phyloP scores from a whole-genome alignment of 768 basidiomycete species.

The Suillus luteus region DNA sequence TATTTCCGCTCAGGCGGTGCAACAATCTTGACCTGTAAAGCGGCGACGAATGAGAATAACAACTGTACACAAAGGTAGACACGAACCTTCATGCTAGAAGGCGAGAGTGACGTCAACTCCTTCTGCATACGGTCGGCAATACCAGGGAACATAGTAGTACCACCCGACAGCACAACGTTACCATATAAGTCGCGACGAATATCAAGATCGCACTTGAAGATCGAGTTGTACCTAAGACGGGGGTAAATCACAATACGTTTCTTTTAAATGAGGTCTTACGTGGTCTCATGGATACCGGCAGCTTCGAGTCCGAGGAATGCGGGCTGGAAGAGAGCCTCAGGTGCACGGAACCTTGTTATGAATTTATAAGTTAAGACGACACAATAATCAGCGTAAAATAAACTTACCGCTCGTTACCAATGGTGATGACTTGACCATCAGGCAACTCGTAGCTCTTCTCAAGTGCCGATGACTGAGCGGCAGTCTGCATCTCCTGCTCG shows the following conservation, averaged over 20 bases:
- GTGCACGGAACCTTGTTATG: slow-evolving; percentile 50
- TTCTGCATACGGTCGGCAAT: slow-evolving; percentile 96
- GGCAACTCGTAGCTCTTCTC: slow-evolving; percentile 96
- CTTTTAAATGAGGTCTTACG: slow-evolving; percentile 34
- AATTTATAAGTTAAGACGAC: slow-evolving; percentile 1
- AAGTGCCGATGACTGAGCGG: slow-evolving; percentile 83
- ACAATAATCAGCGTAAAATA: neutral
- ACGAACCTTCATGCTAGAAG: slow-evolving; percentile 83
- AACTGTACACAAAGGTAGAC: neutral
- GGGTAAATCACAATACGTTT: neutral
- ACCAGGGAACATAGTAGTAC: slow-evolving; percentile 96
- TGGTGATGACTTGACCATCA: slow-evolving; percentile 91
- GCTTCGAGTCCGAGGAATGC: slow-evolving; percentile 70
- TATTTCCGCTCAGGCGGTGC: slow-evolving; percentile 94
- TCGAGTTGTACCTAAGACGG: slow-evolving; percentile 53
- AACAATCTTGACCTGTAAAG: slow-evolving; percentile 77
- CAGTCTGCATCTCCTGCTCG: slow-evolving; percentile 90
- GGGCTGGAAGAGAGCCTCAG: slow-evolving; percentile 61
- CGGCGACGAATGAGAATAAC: slow-evolving; percentile 9
- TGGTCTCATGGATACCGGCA: slow-evolving; percentile 81
- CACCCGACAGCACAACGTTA: slow-evolving; percentile 60
- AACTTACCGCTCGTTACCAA: slow-evolving; percentile 62
- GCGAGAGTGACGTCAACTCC: slow-evolving; percentile 78
- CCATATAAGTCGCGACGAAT: slow-evolving; percentile 38
- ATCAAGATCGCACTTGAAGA: slow-evolving; percentile 73